These are phyloP conservation scores for Aspergillus pseudoterreus DNA, from an alignment of 2,329 filamentous ascomycete species.

Conservation along the genomic window DNA sequence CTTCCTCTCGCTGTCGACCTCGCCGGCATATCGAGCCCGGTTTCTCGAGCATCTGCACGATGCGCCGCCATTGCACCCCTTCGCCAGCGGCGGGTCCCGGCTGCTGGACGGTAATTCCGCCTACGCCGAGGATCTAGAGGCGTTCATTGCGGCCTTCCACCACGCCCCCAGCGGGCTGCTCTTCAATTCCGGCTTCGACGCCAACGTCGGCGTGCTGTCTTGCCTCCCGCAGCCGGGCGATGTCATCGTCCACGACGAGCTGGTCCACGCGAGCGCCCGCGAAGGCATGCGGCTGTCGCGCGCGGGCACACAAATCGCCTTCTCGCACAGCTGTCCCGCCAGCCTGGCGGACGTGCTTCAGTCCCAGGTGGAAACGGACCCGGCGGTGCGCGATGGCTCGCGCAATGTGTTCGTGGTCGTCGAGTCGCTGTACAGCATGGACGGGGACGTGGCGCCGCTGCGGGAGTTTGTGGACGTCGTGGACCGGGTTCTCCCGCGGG, in stretches of 20 bases:
- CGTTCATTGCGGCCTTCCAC: slow-evolving; percentile 58
- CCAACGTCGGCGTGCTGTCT: slow-evolving; percentile 61
- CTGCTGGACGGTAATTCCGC: slow-evolving; percentile 62
- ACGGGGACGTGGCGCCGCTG: slow-evolving; percentile 69
- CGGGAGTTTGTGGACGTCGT: slow-evolving; percentile 57
- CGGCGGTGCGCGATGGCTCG: slow-evolving; percentile 32
- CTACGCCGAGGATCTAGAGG: slow-evolving; percentile 59
- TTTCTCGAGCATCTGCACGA: slow-evolving; percentile 48
- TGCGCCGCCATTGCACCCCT: slow-evolving; percentile 34
- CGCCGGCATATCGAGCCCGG: slow-evolving; percentile 42
- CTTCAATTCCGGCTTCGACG: slow-evolving; percentile 64
- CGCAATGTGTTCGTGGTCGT: slow-evolving; percentile 64
- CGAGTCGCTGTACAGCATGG: slow-evolving; percentile 78
- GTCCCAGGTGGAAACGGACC: slow-evolving; percentile 27
- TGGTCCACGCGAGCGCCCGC: slow-evolving; percentile 74
- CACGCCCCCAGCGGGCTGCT: slow-evolving; percentile 55
- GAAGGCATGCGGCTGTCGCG: slow-evolving; percentile 70
- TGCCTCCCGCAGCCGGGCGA: slow-evolving; percentile 60
- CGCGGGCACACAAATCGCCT: slow-evolving; percentile 44
- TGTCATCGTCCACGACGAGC: slow-evolving; percentile 66
- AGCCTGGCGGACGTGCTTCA: slow-evolving; percentile 38
- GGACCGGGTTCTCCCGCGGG: slow-evolving; percentile 51
- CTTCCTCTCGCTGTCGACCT: slow-evolving; percentile 57
- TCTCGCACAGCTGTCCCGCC: slow-evolving; percentile 46
- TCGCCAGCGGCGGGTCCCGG: slow-evolving; percentile 59